A percentile compares a stretch with the other conserved stretches of the same genome.
Evolutionary conservation across 345 rosid genomes (phyloP).

Genomic region (Arabidopsis suecica): DNA sequence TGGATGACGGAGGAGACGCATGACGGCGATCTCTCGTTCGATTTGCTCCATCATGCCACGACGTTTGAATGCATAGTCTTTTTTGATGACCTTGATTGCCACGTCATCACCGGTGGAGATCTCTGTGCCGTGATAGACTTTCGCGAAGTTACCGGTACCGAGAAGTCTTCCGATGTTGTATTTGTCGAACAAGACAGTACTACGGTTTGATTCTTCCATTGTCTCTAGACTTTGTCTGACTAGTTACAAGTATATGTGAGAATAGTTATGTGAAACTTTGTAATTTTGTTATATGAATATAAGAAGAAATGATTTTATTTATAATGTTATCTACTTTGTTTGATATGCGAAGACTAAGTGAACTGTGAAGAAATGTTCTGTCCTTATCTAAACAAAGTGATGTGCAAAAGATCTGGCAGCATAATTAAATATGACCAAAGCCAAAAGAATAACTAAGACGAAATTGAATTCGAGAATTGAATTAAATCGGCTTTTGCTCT

Average conservation of each 20-base stretch:
- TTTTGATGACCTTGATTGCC: conserved; percentile 71
- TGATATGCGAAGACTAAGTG: conserved; percentile 35
- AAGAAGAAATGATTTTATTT: not conserved
- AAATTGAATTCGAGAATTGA: not conserved
- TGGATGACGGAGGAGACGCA: conserved; percentile 79
- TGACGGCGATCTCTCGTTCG: conserved; percentile 74
- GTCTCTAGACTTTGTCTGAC: conserved; percentile 21
- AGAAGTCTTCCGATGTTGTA: conserved; percentile 68
- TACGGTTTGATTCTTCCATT: conserved; percentile 45
- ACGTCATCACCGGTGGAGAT: conserved; percentile 57
- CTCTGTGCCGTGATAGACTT: conserved; percentile 70
- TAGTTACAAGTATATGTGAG: conserved; percentile 12
- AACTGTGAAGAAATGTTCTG: conserved; percentile 32
- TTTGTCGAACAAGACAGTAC: conserved; percentile 55
- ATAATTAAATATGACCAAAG: not conserved
- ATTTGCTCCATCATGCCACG: conserved; percentile 79
- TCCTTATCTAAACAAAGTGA: conserved; percentile 33
- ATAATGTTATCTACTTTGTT: conserved; percentile 24
- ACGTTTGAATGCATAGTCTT: conserved; percentile 53
- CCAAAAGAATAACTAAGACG: not conserved
- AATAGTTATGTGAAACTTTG: not conserved
- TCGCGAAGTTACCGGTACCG: conserved; percentile 87
- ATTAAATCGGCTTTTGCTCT: not conserved
- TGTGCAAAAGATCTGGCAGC: conserved; percentile 32
- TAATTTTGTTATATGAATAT: conserved; percentile 19